Conservation (phyloP, 352 stramenopile species). For the Blastocystis sp. region DNA sequence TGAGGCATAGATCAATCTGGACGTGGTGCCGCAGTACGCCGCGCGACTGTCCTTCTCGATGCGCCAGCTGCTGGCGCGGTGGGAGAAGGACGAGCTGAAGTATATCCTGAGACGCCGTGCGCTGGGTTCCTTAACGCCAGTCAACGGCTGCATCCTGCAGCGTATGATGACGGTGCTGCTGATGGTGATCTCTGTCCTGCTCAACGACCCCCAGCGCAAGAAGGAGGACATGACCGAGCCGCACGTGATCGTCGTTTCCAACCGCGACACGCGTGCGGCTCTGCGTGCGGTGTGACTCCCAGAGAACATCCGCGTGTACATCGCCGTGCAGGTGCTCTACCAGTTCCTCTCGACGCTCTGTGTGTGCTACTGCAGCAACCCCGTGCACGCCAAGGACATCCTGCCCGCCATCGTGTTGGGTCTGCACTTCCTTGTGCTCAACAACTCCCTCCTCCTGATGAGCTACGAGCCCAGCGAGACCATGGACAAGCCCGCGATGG, state of each 20-base stretch:
- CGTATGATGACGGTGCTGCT: background rate
- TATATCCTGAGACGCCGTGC: background rate
- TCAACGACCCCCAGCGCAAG: background rate
- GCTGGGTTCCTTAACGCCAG: background rate
- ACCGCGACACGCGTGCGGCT: background rate
- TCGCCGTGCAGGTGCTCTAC: background rate
- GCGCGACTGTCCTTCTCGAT: background rate
- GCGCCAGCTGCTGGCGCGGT: background rate
- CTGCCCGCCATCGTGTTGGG: conserved; percentile 1
- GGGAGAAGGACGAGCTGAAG: background rate
- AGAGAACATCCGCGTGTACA: conserved; percentile 27
- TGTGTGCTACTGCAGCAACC: background rate
- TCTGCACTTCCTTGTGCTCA: conserved; percentile 28
- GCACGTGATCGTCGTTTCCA: conserved; percentile 9
- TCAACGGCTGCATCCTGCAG: background rate
- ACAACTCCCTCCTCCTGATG: background rate
- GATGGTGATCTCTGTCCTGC: background rate
- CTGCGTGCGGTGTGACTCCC: background rate
- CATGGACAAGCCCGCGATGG: background rate
- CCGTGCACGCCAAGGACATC: background rate
- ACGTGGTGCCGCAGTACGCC: background rate
- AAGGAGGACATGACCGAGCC: background rate
- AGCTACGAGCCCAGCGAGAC: background rate
- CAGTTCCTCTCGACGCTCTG: background rate
- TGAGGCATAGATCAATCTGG: background rate